Evolutionary conservation across 257 asterid species (phyloP), one percentile per base, ranked within the genome.

Genomic region (Paulownia fortunei): DNA sequence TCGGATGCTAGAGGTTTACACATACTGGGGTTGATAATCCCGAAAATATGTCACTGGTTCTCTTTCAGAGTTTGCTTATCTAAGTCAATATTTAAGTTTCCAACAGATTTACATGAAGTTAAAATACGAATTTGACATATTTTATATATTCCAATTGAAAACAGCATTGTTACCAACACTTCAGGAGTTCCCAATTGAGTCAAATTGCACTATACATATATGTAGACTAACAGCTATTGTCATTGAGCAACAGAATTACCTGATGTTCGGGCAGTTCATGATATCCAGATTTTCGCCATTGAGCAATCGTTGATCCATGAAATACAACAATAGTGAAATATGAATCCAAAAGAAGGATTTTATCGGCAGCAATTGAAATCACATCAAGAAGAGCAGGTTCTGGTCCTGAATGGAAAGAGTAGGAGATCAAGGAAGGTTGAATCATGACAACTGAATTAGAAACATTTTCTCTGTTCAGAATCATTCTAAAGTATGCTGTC

Each of bases 341-440:
- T 0, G 99, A 89, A 87, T 96, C 99, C 85, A 93, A 73, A 54
- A 96, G 97, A 80, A 96, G 98, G 73, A 96, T 90, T 83, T 88
- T 93, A 78, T 96, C 99, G 69, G 97, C 91, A 73, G 97, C 93
- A 86, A 96, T 90, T 71, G 98, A 87, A 62, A 92, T 88, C 80
- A 96, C 99, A 73, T 96, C 99, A 27, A 96, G 98, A 81, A 96
- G 98, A 78, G 87, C 99, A 42, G 99, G 97, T 84, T 92, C 96
- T 2, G 99, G 97, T 56, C 82, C 96, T 83, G 97, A 90, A 65
- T 93, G 94, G 88, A 96, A 96, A 59, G 97, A 88, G 85, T 93
- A 96, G 76, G 99, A 89, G 84, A 96, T 92, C 85, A 96, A 89
- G 39, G 99, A 96, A 34, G 99, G 99, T 82, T 96, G 99, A 85